Evolutionary conservation across 163 green algal species (phyloP).

Genomic region (Scenedesmus sp.): DNA sequence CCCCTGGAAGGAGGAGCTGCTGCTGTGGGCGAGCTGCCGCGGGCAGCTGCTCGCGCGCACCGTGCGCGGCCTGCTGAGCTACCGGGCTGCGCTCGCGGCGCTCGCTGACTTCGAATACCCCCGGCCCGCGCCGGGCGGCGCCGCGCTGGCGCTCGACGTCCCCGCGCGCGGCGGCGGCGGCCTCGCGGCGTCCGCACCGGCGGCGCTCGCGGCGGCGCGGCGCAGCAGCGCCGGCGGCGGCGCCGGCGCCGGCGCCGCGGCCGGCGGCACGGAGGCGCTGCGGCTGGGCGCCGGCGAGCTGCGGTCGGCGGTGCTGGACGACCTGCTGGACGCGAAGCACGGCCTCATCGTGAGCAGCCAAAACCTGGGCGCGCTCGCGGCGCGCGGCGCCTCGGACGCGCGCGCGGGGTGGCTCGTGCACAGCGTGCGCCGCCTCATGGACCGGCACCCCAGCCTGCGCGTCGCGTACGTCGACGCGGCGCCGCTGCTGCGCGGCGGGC

Average conservation of each 20-base stretch:
- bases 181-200: conserved; percentile 3
- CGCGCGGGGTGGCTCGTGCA: conserved; percentile 31
- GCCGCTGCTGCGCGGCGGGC: not conserved
- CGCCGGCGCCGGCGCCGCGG: no score
- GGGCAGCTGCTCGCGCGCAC: conserved; percentile 58
- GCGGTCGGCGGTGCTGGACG: not conserved
- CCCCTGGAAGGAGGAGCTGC: conserved; percentile 48
- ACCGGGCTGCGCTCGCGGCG: conserved; percentile 39
- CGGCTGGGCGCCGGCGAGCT: not conserved
- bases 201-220: not conserved
- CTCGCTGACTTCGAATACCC: conserved; percentile 45
- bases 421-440: conserved; percentile 3
- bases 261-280: no score
- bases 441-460: conserved; percentile 6
- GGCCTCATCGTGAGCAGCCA: conserved; percentile 31
- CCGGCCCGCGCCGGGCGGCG: not conserved
- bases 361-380: conserved; percentile 16
- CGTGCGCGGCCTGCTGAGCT: conserved; percentile 56
- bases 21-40: conserved; percentile 57
- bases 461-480: conserved; percentile 41
- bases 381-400: not conserved
- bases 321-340: conserved; percentile 29
- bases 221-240: no score
- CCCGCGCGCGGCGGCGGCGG: no score
- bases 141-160: not conserved